Evolutionary conservation across 495 filamentous ascomycete genomes (phyloP).

Genomic region (Tuber borchii): DNA sequence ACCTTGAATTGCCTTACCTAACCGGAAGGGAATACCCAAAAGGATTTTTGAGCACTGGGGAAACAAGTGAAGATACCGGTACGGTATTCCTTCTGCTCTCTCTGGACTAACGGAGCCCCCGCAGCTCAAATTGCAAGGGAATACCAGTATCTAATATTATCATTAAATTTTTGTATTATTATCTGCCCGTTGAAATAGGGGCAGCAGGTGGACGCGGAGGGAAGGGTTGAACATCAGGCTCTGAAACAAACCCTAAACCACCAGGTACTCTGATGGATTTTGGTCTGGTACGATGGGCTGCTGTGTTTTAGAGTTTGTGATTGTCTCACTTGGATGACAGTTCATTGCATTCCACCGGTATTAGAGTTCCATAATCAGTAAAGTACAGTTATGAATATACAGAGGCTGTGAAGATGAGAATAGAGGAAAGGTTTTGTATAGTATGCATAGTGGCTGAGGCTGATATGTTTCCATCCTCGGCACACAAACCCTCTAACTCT

Average conservation of each 20-base stretch:
- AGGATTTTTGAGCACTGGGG: not conserved
- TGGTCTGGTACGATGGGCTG: not conserved
- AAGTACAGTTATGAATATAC: not conserved
- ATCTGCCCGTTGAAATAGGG: not conserved
- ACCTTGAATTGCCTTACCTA: not conserved
- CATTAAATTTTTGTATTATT: not conserved
- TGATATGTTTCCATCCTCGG: not conserved
- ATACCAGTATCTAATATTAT: not conserved
- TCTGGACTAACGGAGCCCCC: not conserved
- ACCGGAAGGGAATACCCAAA: not conserved
- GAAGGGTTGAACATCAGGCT: not conserved
- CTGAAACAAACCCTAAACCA: constrained; percentile 4
- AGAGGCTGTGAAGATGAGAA: not conserved
- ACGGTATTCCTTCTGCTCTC: not conserved
- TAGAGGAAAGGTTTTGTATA: not conserved
- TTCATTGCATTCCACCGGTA: too few relatives aligned
- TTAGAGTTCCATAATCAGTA: too few relatives aligned
- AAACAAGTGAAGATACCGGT: not conserved
- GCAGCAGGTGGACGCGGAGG: not conserved
- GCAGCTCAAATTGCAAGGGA: not conserved
- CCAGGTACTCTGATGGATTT: not conserved
- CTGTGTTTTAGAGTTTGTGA: not conserved
- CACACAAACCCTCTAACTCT: not conserved
- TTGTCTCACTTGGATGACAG: not conserved
- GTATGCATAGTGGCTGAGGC: not conserved